Base-by-base conservation (phyloP, 192 early-diverging fungal genomes). In the Backusella circina region DNA sequence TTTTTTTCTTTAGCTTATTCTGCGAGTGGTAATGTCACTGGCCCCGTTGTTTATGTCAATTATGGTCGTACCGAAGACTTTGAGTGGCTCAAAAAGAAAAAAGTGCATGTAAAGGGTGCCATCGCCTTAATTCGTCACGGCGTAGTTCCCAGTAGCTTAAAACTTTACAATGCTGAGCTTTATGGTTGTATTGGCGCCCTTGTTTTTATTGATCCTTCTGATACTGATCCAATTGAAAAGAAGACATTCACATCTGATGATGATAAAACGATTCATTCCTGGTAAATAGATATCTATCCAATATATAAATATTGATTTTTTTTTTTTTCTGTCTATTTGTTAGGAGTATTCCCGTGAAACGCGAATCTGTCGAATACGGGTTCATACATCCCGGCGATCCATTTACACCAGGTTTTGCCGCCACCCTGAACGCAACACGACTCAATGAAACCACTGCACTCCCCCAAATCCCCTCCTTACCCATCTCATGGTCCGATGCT, bases 401-500 rank as follows among this genome's bases (percentile, higher is more conserved):
- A 12, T 79, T 87, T 35, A 91, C 90, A 1, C 89, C 90, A 3
- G 86, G 86, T 18, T 32, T 18, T 18, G 72, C 57, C 6, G 50
- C 72, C 7, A 85, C 78, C 8, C 69, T 75, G 21, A 75, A 85
- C 72, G 84, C 83, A 10, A 71, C 74, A 21, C 71, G 90, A 21
- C 67, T 77, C 6, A 80, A 76, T 30, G 77, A 80, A 21, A 81
- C 88, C 9, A 79, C 86, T 8, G 80, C 75, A 47, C 65, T 91
- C 21, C 78, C 86, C 51, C 51, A 65, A n/a, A 92, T 92, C 26
- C 91, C 91, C 9, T 88, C 88, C 7, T 77, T 92, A 30, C 91
- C 91, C 10, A 77, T 92, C 13, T 90, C 89, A 1, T 91, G 90
- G 80, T 70, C 79, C 41, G 87, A 90, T 65, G 91, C 89, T 9